Conservation (phyloP, 768 basidiomycete species). For the Austroboletus eburneus region DNA sequence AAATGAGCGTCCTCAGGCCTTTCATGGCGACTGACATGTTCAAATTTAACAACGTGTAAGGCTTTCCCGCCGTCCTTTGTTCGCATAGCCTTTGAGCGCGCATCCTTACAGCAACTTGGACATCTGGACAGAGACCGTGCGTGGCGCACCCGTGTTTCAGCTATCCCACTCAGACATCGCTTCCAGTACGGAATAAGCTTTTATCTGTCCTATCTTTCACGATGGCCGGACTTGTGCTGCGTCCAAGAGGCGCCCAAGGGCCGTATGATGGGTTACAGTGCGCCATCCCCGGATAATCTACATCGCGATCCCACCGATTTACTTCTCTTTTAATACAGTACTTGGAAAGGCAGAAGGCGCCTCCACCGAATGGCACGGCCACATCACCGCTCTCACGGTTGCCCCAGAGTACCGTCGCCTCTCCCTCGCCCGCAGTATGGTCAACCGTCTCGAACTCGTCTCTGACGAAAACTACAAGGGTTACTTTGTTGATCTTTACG, state of each 20-base stretch:
- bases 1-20: slow-evolving; percentile 84
- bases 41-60: slow-evolving; percentile 88
- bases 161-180: slow-evolving; percentile 1
- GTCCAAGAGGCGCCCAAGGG: slow-evolving; percentile 78
- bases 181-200: slow-evolving; percentile 80
- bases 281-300: slow-evolving; percentile 23
- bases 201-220: slow-evolving; percentile 82
- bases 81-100: too few species aligned
- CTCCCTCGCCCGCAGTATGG: slow-evolving; percentile 82
- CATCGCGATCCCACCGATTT: slow-evolving; percentile 2
- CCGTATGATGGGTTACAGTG: slow-evolving; percentile 92
- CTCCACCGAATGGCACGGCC: slow-evolving; percentile 80
- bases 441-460: slow-evolving; percentile 79
- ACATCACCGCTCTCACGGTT: slow-evolving; percentile 93
- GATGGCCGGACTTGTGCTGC: slow-evolving; percentile 91
- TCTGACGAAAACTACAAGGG: slow-evolving; percentile 78
- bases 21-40: slow-evolving; percentile 89
- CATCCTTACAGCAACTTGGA: slow-evolving; percentile 95
- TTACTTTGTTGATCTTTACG: slow-evolving; percentile 94
- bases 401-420: slow-evolving; percentile 91
- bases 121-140: slow-evolving; percentile 94
- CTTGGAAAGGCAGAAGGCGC: slow-evolving; percentile 90
- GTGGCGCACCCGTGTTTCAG: slow-evolving; percentile 20
- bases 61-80: too few species aligned
- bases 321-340: slow-evolving; percentile 55